Conservation (phyloP, 2,329 filamentous ascomycete species). For the Aureobasidium zeae region DNA sequence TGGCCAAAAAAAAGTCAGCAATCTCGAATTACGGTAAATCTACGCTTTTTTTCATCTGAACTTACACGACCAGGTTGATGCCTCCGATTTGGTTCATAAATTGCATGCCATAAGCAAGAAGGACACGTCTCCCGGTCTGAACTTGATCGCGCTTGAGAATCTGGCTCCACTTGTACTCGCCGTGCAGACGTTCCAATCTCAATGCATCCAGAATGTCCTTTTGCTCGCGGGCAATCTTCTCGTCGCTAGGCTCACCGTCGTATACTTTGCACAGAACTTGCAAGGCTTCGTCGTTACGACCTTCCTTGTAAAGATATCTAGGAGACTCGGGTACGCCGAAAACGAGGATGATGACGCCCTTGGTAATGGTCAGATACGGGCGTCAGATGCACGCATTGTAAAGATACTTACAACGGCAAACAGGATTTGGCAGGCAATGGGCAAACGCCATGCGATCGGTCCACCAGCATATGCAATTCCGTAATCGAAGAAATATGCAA, state of each 20-base stretch:
- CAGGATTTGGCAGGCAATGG: slow-evolving; percentile 39
- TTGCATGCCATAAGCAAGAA: slow-evolving; percentile 33
- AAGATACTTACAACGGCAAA: slow-evolving; percentile 28
- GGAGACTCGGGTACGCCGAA: slow-evolving; percentile 33
- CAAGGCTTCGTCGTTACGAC: slow-evolving; percentile 26
- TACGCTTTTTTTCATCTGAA: neutral
- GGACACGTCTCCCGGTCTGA: slow-evolving; percentile 32
- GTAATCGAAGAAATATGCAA: slow-evolving; percentile 29
- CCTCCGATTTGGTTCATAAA: slow-evolving; percentile 34
- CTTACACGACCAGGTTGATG: slow-evolving; percentile 33
- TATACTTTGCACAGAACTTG: slow-evolving; percentile 29
- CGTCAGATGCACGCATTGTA: neutral
- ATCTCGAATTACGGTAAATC: too few relatives aligned
- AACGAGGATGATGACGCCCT: slow-evolving; percentile 33
- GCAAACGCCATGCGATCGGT: slow-evolving; percentile 38
- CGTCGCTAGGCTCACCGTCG: slow-evolving; percentile 22
- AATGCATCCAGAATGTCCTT: slow-evolving; percentile 31
- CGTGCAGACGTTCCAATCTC: slow-evolving; percentile 29
- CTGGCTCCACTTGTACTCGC: slow-evolving; percentile 33
- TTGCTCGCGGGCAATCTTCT: slow-evolving; percentile 26
- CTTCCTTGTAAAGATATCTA: slow-evolving; percentile 30
- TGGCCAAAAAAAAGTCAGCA: neutral
- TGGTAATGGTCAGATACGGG: slow-evolving; percentile 12
- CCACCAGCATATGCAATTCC: slow-evolving; percentile 34
- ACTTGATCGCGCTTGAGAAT: slow-evolving; percentile 33